Evolutionary conservation across 441 rosid genomes (phyloP).

Genomic region (Raphanus hybrid): DNA sequence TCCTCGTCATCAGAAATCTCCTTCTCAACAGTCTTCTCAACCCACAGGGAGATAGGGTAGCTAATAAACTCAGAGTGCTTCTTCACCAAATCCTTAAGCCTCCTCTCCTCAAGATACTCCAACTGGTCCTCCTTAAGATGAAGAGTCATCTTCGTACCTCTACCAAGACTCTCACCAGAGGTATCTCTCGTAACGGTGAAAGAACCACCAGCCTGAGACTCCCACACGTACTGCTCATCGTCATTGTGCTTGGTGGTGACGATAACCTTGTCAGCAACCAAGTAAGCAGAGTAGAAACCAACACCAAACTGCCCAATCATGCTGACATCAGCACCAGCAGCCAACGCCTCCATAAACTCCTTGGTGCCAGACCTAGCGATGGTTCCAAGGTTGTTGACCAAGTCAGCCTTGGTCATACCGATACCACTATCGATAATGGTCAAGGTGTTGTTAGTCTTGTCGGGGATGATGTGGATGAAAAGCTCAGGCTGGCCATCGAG

Average conservation of each 20-base stretch:
- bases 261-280: not conserved
- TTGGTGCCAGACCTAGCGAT: slow-evolving; percentile 1
- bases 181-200: not conserved
- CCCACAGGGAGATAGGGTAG: not conserved
- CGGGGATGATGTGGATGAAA: not conserved
- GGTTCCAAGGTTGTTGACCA: not conserved
- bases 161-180: not conserved
- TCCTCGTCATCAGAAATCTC: not conserved
- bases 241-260: slow-evolving; percentile 1
- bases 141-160: not conserved
- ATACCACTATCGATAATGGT: not conserved
- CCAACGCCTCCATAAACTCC: slow-evolving; percentile 3
- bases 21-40: slow-evolving; percentile 4
- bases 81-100: not conserved
- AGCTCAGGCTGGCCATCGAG: slow-evolving; percentile 4
- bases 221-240: not conserved
- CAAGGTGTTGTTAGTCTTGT: not conserved
- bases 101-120: slow-evolving; percentile 1
- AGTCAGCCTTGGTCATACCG: slow-evolving; percentile 5
- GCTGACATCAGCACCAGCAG: not conserved
- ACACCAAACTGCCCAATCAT: slow-evolving; percentile 6
- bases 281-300: slow-evolving; percentile 1
- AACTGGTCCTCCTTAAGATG: not conserved
- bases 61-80: not conserved
- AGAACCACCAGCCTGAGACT: slow-evolving; percentile 2